These are phyloP conservation scores for Pyrus communis DNA, from an alignment of 306 rosid species.

Conservation along the genomic window DNA sequence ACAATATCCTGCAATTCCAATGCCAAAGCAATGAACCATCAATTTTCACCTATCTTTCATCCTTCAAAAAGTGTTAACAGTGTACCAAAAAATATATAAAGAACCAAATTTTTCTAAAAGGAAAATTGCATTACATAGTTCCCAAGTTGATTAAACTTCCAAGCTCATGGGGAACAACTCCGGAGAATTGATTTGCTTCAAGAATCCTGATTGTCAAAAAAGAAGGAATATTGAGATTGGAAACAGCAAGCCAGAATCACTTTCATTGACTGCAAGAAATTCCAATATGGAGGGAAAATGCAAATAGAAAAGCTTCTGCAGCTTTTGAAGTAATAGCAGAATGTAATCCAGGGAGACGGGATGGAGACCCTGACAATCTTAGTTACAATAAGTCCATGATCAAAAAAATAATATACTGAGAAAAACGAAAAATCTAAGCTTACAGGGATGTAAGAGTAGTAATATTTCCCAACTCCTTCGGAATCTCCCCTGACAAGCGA, in stretches of 20 bases:
- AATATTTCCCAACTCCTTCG: slow-evolving; percentile 60
- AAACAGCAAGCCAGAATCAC: slow-evolving; percentile 5
- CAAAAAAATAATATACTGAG: not conserved
- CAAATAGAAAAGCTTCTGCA: not conserved
- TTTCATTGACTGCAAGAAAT: not conserved
- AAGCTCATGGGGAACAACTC: slow-evolving; percentile 58
- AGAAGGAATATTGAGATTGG: not conserved
- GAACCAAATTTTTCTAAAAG: not conserved
- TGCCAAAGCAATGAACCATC: slow-evolving; percentile 9
- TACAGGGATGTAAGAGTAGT: slow-evolving; percentile 56
- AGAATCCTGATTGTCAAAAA: slow-evolving; percentile 42
- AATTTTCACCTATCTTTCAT: not conserved
- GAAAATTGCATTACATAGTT: slow-evolving; percentile 44
- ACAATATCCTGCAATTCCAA: slow-evolving; percentile 44
- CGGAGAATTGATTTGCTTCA: slow-evolving; percentile 73
- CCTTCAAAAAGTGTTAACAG: slow-evolving; percentile 6
- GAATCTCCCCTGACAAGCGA: slow-evolving; percentile 79
- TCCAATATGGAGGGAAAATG: not conserved
- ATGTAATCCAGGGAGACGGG: not conserved
- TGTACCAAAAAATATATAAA: not conserved
- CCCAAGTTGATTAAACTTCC: slow-evolving; percentile 54
- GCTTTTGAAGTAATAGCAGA: not conserved
- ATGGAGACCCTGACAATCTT: not conserved
- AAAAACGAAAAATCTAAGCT: slow-evolving; percentile 19
- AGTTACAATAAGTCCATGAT: not conserved